Conservation (phyloP, 768 basidiomycete species). For the Auriscalpium microsporum region DNA sequence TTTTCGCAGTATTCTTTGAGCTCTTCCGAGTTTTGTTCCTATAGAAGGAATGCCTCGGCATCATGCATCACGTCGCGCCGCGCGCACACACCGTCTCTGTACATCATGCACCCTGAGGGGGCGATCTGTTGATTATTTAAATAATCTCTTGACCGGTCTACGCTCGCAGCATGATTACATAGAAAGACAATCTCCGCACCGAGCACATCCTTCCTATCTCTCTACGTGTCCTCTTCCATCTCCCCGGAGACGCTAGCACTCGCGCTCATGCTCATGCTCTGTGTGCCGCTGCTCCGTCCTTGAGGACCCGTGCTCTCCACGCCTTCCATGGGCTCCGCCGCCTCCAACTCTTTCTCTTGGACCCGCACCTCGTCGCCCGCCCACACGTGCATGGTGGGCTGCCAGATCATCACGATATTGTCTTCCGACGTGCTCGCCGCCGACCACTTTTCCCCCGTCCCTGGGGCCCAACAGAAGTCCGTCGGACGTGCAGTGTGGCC, state of each 20-base stretch:
- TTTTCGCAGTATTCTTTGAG: conserved; percentile 61
- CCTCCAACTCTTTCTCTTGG: conserved; percentile 77
- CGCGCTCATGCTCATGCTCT: conserved; percentile 56
- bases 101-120: background rate
- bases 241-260: conserved; percentile 41
- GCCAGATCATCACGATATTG: conserved; percentile 96
- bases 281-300: conserved; percentile 23
- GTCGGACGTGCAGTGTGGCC: conserved; percentile 85
- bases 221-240: conserved; percentile 28
- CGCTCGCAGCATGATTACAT: background rate
- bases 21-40: conserved; percentile 58
- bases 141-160: background rate
- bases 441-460: conserved; percentile 75
- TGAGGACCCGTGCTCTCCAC: conserved; percentile 34
- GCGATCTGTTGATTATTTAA: background rate
- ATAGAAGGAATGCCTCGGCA: conserved; percentile 22
- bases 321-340: conserved; percentile 65
- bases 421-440: conserved; percentile 88
- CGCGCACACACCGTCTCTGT: background rate
- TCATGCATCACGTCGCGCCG: background rate
- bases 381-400: conserved; percentile 91
- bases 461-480: conserved; percentile 95
- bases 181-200: background rate
- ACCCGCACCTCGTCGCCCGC: conserved; percentile 83
- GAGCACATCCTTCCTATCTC: background rate